Evolutionary conservation across 352 stramenopile genomes (phyloP).

Genomic region (Phytophthora litchii): DNA sequence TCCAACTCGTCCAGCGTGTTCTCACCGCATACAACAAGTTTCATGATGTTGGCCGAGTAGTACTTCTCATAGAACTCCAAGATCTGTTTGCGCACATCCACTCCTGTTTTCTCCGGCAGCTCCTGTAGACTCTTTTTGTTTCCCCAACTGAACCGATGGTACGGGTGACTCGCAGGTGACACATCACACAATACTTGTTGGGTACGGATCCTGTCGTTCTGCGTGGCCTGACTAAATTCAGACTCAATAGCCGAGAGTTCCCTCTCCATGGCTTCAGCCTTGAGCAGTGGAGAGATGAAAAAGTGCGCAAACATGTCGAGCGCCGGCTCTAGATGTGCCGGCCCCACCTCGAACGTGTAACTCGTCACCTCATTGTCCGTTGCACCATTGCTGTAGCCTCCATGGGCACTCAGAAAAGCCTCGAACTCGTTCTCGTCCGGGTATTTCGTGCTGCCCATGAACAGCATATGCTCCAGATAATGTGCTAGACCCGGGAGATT

Average conservation of each 20-base stretch:
- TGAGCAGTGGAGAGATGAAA: slow-evolving; percentile 92
- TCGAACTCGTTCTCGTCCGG: slow-evolving; percentile 95
- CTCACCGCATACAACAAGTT: slow-evolving; percentile 80
- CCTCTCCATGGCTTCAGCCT: slow-evolving; percentile 75
- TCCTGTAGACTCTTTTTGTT: slow-evolving; percentile 78
- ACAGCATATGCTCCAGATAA: slow-evolving; percentile 97
- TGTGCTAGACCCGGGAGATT: slow-evolving; percentile 85
- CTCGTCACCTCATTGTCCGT: slow-evolving; percentile 93
- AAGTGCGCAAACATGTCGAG: slow-evolving; percentile 95
- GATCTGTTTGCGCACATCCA: slow-evolving; percentile 70
- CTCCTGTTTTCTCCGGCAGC: slow-evolving; percentile 40
- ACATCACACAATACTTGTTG: slow-evolving; percentile 84
- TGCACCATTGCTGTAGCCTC: slow-evolving; percentile 92
- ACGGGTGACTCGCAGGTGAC: slow-evolving; percentile 62
- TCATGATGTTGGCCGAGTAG: slow-evolving; percentile 89
- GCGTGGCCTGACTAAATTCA: slow-evolving; percentile 83
- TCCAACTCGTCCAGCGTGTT: slow-evolving; percentile 76
- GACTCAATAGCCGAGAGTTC: slow-evolving; percentile 89
- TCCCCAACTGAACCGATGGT: slow-evolving; percentile 85
- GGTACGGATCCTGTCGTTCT: slow-evolving; percentile 72
- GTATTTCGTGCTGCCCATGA: slow-evolving; percentile 94
- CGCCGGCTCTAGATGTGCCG: slow-evolving; percentile 60
- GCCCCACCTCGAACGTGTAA: slow-evolving; percentile 94
- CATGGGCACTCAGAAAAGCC: slow-evolving; percentile 85
- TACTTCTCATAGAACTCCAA: slow-evolving; percentile 68